Evolutionary conservation across 805 yeast species (phyloP).

Genomic region (Candida easanensis): DNA sequence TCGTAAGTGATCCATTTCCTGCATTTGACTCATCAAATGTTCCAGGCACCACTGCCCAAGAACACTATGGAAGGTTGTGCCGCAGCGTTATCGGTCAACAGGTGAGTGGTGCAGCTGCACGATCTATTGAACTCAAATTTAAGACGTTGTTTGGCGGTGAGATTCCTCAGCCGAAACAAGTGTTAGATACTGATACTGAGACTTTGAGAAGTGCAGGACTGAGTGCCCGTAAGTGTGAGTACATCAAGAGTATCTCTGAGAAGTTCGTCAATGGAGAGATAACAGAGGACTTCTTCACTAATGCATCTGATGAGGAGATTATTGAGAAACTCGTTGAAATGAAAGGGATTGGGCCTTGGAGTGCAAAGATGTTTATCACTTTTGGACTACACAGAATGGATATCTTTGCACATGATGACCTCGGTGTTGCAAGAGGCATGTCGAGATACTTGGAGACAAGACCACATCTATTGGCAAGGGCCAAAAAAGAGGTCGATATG

Average conservation of each 20-base stretch:
- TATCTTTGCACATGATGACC: conserved; percentile 73
- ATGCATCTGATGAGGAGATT: conserved; percentile 42
- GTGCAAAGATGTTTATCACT: conserved; percentile 81
- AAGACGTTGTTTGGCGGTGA: conserved; percentile 33
- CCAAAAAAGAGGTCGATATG: conserved; percentile 39
- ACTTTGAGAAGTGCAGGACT: conserved; percentile 59
- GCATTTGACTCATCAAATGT: conserved; percentile 23
- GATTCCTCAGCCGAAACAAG: conserved; percentile 41
- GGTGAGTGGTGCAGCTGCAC: conserved; percentile 79
- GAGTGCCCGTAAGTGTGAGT: conserved; percentile 63
- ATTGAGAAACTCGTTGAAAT: conserved; percentile 46
- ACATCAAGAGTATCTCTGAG: conserved; percentile 52
- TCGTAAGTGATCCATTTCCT: conserved; percentile 28
- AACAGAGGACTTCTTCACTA: conserved; percentile 35
- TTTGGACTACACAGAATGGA: conserved; percentile 67
- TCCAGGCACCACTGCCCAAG: conserved; percentile 21
- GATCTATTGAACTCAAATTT: conserved; percentile 53
- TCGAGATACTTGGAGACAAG: conserved; percentile 57
- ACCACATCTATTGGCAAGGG: conserved; percentile 44
- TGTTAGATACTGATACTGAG: conserved; percentile 41
- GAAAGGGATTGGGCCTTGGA: conserved; percentile 83
- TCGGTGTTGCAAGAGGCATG: conserved; percentile 84
- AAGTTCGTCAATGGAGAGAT: conserved; percentile 42
- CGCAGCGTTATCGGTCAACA: conserved; percentile 66
- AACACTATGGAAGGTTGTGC: conserved; percentile 41